Evolutionary conservation across 345 rosid species (phyloP).

Genomic region (Psidium guajava): DNA sequence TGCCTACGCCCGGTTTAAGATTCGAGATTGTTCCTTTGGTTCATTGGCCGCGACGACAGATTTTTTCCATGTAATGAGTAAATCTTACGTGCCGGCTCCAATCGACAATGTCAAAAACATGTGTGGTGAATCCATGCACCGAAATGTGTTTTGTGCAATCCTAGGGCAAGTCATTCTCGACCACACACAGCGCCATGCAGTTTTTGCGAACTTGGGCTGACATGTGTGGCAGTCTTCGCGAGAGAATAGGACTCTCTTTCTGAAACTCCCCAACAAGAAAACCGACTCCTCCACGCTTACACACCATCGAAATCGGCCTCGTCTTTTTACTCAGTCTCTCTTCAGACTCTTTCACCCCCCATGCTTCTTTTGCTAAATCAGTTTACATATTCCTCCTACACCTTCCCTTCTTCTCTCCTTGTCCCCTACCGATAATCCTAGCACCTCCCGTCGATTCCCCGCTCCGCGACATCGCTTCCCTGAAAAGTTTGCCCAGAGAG

Average conservation of each 20-base stretch:
- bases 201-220: neutral
- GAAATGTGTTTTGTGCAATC: neutral
- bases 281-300: neutral
- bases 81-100: neutral
- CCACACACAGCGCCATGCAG: neutral
- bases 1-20: neutral
- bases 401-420: neutral
- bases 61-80: neutral
- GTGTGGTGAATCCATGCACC: neutral
- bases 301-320: neutral
- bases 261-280: neutral
- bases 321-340: neutral
- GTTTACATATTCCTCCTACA: neutral
- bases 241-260: neutral
- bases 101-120: neutral
- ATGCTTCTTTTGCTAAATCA: neutral
- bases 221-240: neutral
- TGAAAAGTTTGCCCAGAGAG: too few relatives aligned
- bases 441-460: neutral
- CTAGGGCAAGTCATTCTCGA: neutral
- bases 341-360: neutral
- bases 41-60: neutral
- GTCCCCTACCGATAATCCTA: neutral
- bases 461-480: neutral
- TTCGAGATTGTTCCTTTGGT: neutral